These are phyloP conservation scores for Candida tetrigidarum DNA, from an alignment of 1,139 yeast genomes.

Conservation along the genomic window DNA sequence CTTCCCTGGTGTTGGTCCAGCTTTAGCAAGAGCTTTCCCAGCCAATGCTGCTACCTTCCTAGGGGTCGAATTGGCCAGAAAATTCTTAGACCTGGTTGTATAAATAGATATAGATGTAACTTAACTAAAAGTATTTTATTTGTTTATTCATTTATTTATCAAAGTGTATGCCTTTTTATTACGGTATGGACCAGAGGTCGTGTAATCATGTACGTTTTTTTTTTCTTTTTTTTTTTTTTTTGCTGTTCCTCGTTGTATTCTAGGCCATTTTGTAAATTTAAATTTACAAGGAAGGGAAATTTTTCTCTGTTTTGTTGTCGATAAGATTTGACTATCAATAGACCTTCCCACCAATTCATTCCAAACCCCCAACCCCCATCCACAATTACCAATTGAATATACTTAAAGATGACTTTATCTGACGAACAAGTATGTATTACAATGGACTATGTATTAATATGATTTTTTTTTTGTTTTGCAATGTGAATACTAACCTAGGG, in stretches of 20 bases:
- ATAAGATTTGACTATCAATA: constrained; percentile 9
- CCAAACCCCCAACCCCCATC: background rate
- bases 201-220: background rate
- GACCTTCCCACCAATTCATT: too few species aligned
- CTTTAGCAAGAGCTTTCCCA: constrained; percentile 92
- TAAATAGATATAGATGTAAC: constrained; percentile 18
- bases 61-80: constrained; percentile 90
- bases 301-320: constrained; percentile 12
- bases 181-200: constrained; percentile 7
- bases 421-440: constrained; percentile 49
- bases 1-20: constrained; percentile 98
- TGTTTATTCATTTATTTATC: too few species aligned
- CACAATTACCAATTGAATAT: constrained; percentile 3
- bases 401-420: constrained; percentile 42
- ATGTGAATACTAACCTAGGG: too few species aligned
- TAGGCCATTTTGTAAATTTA: too few species aligned
- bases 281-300: background rate
- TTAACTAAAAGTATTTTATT: background rate
- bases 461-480: too few species aligned
- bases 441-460: background rate
- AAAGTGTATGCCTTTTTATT: too few species aligned
- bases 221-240: background rate
- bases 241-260: background rate
- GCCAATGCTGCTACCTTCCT: constrained; percentile 98
- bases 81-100: constrained; percentile 52